phyloP scores from a whole-genome alignment of 1,139 yeast genomes.

The Kurtzmaniella quercitrusa region DNA sequence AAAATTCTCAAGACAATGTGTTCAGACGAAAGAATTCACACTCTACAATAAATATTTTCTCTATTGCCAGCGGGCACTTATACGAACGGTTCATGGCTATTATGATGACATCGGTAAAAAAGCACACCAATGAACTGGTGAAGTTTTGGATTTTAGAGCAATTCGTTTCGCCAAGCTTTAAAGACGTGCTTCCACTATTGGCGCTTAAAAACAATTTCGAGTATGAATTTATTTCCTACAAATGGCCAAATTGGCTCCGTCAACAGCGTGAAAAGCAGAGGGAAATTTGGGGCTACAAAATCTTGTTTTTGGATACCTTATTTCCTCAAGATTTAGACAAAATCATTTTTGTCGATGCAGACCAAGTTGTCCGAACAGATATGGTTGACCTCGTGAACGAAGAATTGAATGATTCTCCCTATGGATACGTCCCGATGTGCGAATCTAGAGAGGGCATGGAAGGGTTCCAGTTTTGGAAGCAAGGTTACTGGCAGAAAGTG shows the following conservation, averaged over 20 bases:
- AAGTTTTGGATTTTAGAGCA: slow-evolving; percentile 89
- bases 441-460: slow-evolving; percentile 78
- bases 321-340: slow-evolving; percentile 76
- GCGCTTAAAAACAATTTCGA: slow-evolving; percentile 57
- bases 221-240: slow-evolving; percentile 72
- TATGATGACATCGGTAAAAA: slow-evolving; percentile 75
- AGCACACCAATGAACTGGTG: slow-evolving; percentile 56
- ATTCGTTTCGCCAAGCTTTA: slow-evolving; percentile 68
- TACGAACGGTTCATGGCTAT: slow-evolving; percentile 72
- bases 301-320: slow-evolving; percentile 77
- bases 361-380: slow-evolving; percentile 73
- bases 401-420: slow-evolving; percentile 74
- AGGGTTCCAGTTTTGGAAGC: slow-evolving; percentile 88
- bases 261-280: slow-evolving; percentile 74
- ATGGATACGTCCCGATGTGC: slow-evolving; percentile 87
- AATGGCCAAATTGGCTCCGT: slow-evolving; percentile 91
- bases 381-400: slow-evolving; percentile 60
- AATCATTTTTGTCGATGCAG: slow-evolving; percentile 84
- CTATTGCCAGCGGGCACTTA: slow-evolving; percentile 75
- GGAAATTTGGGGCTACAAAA: slow-evolving; percentile 84
- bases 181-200: slow-evolving; percentile 54
- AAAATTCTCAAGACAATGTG: not conserved
- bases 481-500: slow-evolving; percentile 80
- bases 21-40: slow-evolving; percentile 16
- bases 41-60: slow-evolving; percentile 75